Evolutionary conservation across 73 alveolate genomes (phyloP).

Genomic region (Loxodes magnus): DNA sequence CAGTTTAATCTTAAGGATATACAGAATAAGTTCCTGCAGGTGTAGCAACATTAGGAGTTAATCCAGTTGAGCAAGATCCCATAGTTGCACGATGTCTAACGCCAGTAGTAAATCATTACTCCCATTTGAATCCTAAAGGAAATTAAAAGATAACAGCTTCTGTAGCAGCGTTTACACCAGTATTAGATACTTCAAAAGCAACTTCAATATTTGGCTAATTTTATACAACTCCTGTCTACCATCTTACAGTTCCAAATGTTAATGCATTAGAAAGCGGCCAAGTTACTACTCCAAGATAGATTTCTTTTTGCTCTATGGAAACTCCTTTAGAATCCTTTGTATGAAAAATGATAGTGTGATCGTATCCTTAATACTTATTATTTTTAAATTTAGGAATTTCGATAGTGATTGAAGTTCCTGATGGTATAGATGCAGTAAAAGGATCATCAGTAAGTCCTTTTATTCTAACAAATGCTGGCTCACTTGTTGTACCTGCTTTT

Average conservation of each 20-base stretch:
- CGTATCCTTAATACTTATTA: constrained; percentile 3
- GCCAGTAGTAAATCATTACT: constrained; percentile 4
- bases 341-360: background rate
- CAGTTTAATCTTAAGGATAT: constrained; percentile 5
- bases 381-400: background rate
- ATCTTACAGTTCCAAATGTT: constrained; percentile 4
- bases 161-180: background rate
- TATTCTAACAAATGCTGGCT: constrained; percentile 3
- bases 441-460: too few species aligned
- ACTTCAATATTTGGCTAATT: background rate
- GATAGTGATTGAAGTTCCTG: background rate
- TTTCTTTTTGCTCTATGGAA: background rate
- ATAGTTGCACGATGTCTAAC: constrained; percentile 13
- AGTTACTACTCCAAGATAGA: background rate
- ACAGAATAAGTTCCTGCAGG: background rate
- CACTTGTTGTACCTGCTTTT: constrained; percentile 6
- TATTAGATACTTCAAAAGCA: background rate
- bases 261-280: background rate
- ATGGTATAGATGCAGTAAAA: background rate
- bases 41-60: background rate
- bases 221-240: background rate
- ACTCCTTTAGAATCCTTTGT: constrained; percentile 8
- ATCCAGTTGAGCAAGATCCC: constrained; percentile 5
- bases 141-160: background rate
- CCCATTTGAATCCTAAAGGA: constrained; percentile 16